These are phyloP conservation scores for Paramyrothecium sp. DNA, from an alignment of 2,329 filamentous ascomycete genomes.

Conservation along the genomic window DNA sequence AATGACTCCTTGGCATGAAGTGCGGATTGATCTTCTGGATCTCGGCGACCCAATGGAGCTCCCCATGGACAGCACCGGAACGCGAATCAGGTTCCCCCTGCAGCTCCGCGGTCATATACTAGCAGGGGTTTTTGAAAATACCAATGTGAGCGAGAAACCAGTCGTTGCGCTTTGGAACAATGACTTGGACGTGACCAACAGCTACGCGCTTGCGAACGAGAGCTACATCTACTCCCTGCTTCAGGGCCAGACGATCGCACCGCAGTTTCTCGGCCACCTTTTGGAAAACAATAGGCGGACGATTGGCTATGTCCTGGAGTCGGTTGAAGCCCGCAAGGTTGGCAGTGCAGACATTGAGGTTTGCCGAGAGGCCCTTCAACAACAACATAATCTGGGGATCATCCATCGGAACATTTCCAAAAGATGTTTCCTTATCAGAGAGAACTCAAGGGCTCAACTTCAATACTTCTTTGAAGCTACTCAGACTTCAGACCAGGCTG, in stretches of 20 bases:
- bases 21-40: neutral
- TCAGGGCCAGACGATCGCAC: neutral
- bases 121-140: neutral
- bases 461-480: neutral
- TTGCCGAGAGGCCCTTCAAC: neutral
- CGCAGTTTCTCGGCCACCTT: neutral
- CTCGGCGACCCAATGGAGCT: neutral
- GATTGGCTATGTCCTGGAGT: neutral
- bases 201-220: neutral
- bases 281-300: neutral
- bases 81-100: neutral
- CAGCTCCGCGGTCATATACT: neutral
- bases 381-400: neutral
- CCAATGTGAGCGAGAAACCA: neutral
- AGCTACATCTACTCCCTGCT: neutral
- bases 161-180: neutral
- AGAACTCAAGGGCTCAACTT: neutral
- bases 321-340: neutral
- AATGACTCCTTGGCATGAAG: neutral
- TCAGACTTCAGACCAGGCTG: neutral
- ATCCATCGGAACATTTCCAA: neutral
- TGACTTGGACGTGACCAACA: neutral
- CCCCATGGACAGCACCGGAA: neutral
- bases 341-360: neutral
- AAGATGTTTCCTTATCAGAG: neutral